Evolutionary conservation across 345 rosid genomes (phyloP).

Genomic region (Sisymbrium altissimum): DNA sequence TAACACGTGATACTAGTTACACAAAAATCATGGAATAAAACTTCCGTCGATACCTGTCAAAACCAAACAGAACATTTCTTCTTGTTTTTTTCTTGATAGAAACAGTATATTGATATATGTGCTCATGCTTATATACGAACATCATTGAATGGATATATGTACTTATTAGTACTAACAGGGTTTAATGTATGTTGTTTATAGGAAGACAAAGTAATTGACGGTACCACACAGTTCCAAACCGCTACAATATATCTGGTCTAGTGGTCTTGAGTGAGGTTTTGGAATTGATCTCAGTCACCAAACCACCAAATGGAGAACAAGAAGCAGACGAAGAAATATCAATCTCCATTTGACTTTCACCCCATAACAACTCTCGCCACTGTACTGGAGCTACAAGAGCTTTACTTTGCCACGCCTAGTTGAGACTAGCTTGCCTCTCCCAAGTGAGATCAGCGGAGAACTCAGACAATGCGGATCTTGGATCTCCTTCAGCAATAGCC

Average conservation of each 20-base stretch:
- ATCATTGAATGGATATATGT: background rate
- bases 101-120: background rate
- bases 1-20: background rate
- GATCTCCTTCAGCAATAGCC: constrained; percentile 72
- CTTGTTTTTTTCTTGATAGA: background rate
- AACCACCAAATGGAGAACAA: background rate
- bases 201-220: background rate
- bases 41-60: background rate
- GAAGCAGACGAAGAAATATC: background rate
- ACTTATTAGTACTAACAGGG: background rate
- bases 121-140: background rate
- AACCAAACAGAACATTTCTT: background rate
- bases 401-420: constrained; percentile 25
- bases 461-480: constrained; percentile 66
- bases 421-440: constrained; percentile 58
- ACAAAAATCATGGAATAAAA: background rate
- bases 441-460: constrained; percentile 69
- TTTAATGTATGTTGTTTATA: background rate
- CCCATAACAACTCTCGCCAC: too few species aligned
- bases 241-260: background rate
- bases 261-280: background rate
- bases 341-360: background rate
- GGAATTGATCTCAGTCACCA: background rate
- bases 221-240: background rate
- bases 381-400: too few species aligned